A percentile compares a stretch with the other conserved stretches of the same genome.
Evolutionary conservation across 1,139 yeast species (phyloP).

Genomic region (Candida neerlandica): DNA sequence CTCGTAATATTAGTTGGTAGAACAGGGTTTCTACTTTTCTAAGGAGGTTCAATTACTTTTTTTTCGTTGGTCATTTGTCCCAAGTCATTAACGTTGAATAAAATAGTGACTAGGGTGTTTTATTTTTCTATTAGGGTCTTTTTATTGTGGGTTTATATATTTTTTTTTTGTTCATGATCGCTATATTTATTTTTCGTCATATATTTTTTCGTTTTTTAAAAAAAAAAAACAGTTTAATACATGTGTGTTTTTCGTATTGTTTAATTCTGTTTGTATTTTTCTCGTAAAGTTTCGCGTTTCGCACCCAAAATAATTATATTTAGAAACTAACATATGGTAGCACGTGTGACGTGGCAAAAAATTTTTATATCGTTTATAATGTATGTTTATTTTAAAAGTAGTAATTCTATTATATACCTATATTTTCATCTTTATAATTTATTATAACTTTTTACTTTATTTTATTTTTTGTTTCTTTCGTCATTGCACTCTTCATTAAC

Average conservation of each 20-base stretch:
- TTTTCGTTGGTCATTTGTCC: conserved; percentile 1
- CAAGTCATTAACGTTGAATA: not conserved
- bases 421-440: conserved; percentile 1
- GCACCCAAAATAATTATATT: conserved; percentile 2
- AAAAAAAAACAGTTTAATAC: not conserved
- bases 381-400: not conserved
- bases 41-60: too few relatives aligned
- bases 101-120: not conserved
- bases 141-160: not conserved
- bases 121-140: too few relatives aligned
- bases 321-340: conserved; percentile 2
- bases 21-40: not conserved
- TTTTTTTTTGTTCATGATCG: not conserved
- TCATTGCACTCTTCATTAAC: conserved; percentile 17
- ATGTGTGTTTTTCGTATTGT: not conserved
- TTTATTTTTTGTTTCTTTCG: not conserved
- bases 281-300: not conserved
- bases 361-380: not conserved
- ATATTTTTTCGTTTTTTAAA: conserved; percentile 1
- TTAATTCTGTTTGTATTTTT: not conserved
- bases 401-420: conserved; percentile 1
- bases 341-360: not conserved
- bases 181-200: not conserved
- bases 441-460: not conserved
- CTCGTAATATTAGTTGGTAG: not conserved